Evolutionary conservation across 257 asterid genomes (phyloP), one percentile per base, ranked within the genome.

Genomic region (Thymus quinquecostatus): DNA sequence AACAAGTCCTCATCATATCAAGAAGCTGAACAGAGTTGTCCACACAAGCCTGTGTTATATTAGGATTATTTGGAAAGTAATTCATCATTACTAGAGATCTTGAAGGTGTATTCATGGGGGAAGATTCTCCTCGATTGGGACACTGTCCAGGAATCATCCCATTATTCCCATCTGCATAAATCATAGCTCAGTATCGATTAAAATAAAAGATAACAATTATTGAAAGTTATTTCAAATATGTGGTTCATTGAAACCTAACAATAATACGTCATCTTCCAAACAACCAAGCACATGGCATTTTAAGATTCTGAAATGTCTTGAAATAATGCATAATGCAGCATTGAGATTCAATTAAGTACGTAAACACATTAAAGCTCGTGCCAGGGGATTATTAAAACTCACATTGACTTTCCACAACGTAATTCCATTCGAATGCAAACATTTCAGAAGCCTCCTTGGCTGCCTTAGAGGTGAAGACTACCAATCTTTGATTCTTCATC

Each of bases 401-500:
- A 92, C 98, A 90, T 70, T 92, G 97, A 80, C 75, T 90, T 82
- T 92, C 98, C 28, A 92, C 95, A 10, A 92, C 94, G 48, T 86
- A 92, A 80, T 82, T 87, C 98, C 98, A 90, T 72, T 87, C 88
- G 30, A 83, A 92, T 13, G 98, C 98, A 40, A 92, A 78, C 48
- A 87, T 84, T 41, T 92, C 96, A 1, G 95, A 77, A 7, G 81
- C 88, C 78, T 92, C 96, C 77, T 90, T 92, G 27, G 90, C 63
- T 9, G 82, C 59, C 60, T 68, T 71, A 60, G 98, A 92, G 13
- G 98, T 81, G 66, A 92, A 92, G 71, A 92, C 92, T 3, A 92
- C 82, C 55, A 92, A 80, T 7, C 97, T 91, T 60, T 90, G 93
- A 75, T 92, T 92, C 77, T 76, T 75, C 74, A 38, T 48, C 67